These are phyloP conservation scores for Ceratobasidium sp. DNA, from an alignment of 1,284 basidiomycete species.

Conservation along the genomic window DNA sequence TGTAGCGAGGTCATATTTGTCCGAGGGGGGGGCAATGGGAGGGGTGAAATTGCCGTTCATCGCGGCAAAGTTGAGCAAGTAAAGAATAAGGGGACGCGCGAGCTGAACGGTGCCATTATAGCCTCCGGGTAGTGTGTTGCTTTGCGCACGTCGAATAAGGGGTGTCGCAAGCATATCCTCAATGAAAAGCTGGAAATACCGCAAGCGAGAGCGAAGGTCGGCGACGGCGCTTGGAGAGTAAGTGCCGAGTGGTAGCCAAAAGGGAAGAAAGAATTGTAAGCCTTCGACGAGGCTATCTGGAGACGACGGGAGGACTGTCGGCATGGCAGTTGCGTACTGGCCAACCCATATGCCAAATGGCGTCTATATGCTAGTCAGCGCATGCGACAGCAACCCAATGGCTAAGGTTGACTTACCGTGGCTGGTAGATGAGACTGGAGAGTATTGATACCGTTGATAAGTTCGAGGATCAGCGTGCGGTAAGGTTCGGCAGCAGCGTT, in stretches of 20 bases:
- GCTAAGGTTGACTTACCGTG: background rate
- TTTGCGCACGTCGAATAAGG: background rate
- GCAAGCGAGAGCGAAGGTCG: background rate
- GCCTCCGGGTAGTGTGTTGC: background rate
- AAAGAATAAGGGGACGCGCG: background rate
- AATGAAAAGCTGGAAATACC: background rate
- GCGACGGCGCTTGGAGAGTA: background rate
- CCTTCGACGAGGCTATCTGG: background rate
- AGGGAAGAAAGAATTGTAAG: background rate
- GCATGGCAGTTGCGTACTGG: background rate
- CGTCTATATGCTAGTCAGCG: background rate
- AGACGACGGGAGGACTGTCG: background rate
- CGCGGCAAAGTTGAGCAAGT: background rate
- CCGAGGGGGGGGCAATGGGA: background rate
- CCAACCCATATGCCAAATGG: slow-evolving; percentile 1
- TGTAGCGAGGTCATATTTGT: background rate
- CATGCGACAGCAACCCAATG: too few species aligned
- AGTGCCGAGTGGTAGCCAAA: background rate
- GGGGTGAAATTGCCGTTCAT: background rate
- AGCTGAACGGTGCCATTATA: background rate
- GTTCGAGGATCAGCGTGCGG: background rate
- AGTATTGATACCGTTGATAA: background rate
- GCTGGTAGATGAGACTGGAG: background rate
- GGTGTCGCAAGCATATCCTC: background rate
- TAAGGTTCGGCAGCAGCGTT: background rate